Evolutionary conservation across 257 asterid genomes (phyloP), one percentile per base, ranked within the genome.

Genomic region (Lavandula angustifolia): DNA sequence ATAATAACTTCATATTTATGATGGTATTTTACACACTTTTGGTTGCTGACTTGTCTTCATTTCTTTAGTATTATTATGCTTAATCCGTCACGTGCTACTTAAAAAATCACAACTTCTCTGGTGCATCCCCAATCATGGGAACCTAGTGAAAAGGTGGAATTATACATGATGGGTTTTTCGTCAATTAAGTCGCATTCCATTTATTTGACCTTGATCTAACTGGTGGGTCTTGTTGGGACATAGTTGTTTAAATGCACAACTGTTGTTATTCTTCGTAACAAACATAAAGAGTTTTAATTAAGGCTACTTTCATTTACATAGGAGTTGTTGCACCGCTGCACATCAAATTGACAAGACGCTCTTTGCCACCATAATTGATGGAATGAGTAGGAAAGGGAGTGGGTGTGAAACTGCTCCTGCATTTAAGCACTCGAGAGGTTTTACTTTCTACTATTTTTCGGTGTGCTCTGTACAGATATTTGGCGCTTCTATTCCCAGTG

Each of bases 381-480:
- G 55, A 59, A 53, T 14, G 32, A 74, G 37, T 16, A 12, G 55
- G 11, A 16, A 60, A 42, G 33, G 14, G 11, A 33, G 44, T 42
- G 7, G 60, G 66, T 46, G 59, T 35, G 42, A 38, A 56, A 63
- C 35, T 12, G 65, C 61, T 60, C 71, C 31, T 46, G 50, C 62
- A 43, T 40, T 50, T 44, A 41, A 5, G 35, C 54, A 29, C 43
- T 67, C 40, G 59, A 9, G 73, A 35, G 47, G 63, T 33, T 67
- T 42, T 22, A 17, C 22, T 22, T 67, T 50, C 66, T 6, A 48
- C 49, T 71, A 60, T 62, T 62, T 64, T 63, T 49, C 38, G 37
- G n/a, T 67, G 46, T 56, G 78, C 52, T 52, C 51, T 75, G 78
- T 67, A 71, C 70, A 74, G 73, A 68, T 64, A 44, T 57, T 48